Percentiles rank a stretch among this genome's conserved stretches.
phyloP scores from a whole-genome alignment of 495 filamentous ascomycete species.

The Annulohypoxylon moriforme region DNA sequence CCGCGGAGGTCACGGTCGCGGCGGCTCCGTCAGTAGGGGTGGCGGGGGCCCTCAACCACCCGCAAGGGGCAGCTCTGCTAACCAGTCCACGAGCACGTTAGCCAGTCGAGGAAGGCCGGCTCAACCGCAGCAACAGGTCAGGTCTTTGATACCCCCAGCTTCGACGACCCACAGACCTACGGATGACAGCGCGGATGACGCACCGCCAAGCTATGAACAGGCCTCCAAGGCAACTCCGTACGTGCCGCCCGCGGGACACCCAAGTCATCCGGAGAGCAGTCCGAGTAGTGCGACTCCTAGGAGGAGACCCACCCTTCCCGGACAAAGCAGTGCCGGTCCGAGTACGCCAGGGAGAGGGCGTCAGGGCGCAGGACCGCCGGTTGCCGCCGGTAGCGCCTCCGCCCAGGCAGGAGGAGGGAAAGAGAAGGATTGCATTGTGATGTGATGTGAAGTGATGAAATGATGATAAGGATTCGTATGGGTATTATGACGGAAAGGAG shows the following conservation, averaged over 20 bases:
- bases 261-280: conserved; percentile 63
- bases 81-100: conserved; percentile 40
- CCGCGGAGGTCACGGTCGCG: conserved; percentile 37
- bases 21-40: conserved; percentile 38
- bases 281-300: conserved; percentile 42
- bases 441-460: conserved; percentile 35
- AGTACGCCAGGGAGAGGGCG: conserved; percentile 42
- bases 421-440: conserved; percentile 48
- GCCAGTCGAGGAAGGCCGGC: conserved; percentile 35
- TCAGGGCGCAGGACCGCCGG: conserved; percentile 36
- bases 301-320: conserved; percentile 24
- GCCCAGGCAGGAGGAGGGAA: conserved; percentile 29
- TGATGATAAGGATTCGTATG: neutral
- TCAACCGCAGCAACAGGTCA: conserved; percentile 56
- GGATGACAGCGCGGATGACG: conserved; percentile 67
- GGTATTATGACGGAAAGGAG: neutral
- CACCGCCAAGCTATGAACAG: conserved; percentile 87
- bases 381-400: conserved; percentile 19
- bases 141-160: conserved; percentile 57
- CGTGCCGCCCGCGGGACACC: conserved; percentile 68
- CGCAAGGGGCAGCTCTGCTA: conserved; percentile 36
- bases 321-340: conserved; percentile 29
- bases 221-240: conserved; percentile 73
- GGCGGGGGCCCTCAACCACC: conserved; percentile 33
- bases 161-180: conserved; percentile 49